Conservation (phyloP, 2,329 filamentous ascomycete genomes). For the Xylaria sp. region DNA sequence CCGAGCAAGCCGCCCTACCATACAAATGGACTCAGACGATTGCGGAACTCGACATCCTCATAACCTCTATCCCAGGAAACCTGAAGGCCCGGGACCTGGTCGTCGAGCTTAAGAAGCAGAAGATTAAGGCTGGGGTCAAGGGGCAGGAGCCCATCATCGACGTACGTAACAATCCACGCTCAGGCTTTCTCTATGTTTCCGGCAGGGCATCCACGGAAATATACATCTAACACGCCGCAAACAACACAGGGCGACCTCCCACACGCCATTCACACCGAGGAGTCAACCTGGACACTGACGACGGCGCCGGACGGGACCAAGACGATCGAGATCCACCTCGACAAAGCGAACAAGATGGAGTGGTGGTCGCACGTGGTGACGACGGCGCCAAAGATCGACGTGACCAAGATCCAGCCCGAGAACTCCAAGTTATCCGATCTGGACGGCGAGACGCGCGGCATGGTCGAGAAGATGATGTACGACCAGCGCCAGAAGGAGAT, state of each 20-base stretch:
- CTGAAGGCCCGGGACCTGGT: constrained; percentile 85
- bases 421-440: constrained; percentile 91
- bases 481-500: constrained; percentile 97
- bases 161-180: constrained; percentile 59
- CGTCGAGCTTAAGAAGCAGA: constrained; percentile 82
- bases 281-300: constrained; percentile 93
- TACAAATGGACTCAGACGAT: constrained; percentile 99
- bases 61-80: constrained; percentile 78
- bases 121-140: constrained; percentile 83
- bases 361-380: constrained; percentile 98
- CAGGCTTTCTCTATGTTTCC: background rate
- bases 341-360: constrained; percentile 96
- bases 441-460: constrained; percentile 91
- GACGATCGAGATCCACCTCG: constrained; percentile 82
- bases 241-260: constrained; percentile 79
- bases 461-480: constrained; percentile 99
- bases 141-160: constrained; percentile 86
- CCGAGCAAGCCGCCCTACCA: constrained; percentile 89
- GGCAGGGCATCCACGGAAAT: background rate
- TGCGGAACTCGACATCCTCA: constrained; percentile 81
- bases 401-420: constrained; percentile 93
- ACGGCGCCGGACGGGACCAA: constrained; percentile 74
- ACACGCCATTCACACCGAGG: constrained; percentile 80
- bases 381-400: constrained; percentile 88
- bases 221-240: background rate